These are phyloP conservation scores for Rhododendron ferrugineum DNA, from an alignment of 148 eudicot species.

Conservation along the genomic window DNA sequence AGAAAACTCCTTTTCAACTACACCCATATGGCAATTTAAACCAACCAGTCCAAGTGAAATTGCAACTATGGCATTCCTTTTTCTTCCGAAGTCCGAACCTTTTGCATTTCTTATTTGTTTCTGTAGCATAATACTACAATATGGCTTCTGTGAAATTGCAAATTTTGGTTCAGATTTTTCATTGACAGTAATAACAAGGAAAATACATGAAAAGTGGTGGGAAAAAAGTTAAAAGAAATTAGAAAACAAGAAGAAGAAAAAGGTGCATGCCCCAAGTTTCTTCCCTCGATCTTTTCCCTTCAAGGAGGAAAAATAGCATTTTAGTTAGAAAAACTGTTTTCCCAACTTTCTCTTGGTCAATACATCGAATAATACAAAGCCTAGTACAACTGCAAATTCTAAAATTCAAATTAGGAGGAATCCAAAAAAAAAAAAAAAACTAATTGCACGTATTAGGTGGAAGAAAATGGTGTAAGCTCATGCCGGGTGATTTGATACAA, in stretches of 20 bases:
- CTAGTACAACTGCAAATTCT: background rate
- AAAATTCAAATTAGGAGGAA: background rate
- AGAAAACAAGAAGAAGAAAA: too few relatives aligned
- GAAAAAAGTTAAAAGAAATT: too few relatives aligned
- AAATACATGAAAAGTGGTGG: too few relatives aligned
- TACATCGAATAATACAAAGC: background rate
- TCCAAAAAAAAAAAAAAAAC: background rate
- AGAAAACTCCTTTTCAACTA: too few relatives aligned
- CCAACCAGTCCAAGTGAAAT: too few relatives aligned
- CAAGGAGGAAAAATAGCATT: background rate
- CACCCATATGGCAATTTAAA: too few relatives aligned
- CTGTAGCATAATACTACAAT: too few relatives aligned
- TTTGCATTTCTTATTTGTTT: too few relatives aligned
- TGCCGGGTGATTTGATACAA: slow-evolving; percentile 39
- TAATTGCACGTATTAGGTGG: background rate
- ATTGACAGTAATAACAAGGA: background rate
- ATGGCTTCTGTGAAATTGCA: too few relatives aligned
- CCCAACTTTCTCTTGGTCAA: background rate
- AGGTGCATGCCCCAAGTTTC: background rate
- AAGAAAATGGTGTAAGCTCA: background rate
- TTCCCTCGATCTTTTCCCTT: background rate
- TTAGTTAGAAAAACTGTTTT: background rate
- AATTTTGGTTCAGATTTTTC: background rate
- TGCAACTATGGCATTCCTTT: too few relatives aligned
- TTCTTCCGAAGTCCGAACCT: too few relatives aligned